Evolutionary conservation across 495 filamentous ascomycete species (phyloP).

Genomic region (Aspergillus carlsbadensis): DNA sequence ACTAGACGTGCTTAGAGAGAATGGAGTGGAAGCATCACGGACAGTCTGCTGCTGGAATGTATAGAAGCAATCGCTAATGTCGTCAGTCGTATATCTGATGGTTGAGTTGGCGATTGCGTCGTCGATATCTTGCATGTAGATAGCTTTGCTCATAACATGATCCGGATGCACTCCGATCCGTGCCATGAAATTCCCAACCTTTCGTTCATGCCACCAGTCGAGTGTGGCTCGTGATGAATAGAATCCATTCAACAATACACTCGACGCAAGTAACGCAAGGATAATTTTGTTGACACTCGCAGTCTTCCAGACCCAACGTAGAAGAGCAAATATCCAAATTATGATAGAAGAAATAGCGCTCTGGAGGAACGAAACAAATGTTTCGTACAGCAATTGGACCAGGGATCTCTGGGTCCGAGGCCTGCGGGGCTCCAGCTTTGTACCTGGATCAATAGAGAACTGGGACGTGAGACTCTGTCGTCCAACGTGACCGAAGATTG

Average conservation of each 20-base stretch:
- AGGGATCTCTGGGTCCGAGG: constrained; percentile 68
- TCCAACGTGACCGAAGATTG: constrained; percentile 86
- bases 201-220: constrained; percentile 83
- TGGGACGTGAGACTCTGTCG: constrained; percentile 65
- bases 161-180: constrained; percentile 77
- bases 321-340: constrained; percentile 64
- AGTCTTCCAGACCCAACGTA: constrained; percentile 66
- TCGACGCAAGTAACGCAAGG: constrained; percentile 62
- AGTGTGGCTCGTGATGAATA: constrained; percentile 66
- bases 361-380: constrained; percentile 63
- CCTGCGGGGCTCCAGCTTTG: constrained; percentile 43
- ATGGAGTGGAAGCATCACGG: constrained; percentile 28
- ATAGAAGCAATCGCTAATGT: constrained; percentile 41
- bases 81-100: constrained; percentile 32
- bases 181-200: constrained; percentile 74
- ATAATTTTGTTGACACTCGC: constrained; percentile 74
- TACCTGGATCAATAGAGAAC: constrained; percentile 50
- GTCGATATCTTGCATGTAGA: constrained; percentile 81
- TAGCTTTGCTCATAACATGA: constrained; percentile 74
- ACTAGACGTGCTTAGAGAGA: constrained; percentile 33
- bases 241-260: constrained; percentile 66
- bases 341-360: constrained; percentile 70
- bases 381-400: constrained; percentile 67
- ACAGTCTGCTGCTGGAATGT: constrained; percentile 45
- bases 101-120: constrained; percentile 55